Percentiles rank a stretch among this genome's conserved stretches.
Evolutionary conservation across 352 stramenopile genomes (phyloP).

Genomic region (Globisporangium iwayamae): DNA sequence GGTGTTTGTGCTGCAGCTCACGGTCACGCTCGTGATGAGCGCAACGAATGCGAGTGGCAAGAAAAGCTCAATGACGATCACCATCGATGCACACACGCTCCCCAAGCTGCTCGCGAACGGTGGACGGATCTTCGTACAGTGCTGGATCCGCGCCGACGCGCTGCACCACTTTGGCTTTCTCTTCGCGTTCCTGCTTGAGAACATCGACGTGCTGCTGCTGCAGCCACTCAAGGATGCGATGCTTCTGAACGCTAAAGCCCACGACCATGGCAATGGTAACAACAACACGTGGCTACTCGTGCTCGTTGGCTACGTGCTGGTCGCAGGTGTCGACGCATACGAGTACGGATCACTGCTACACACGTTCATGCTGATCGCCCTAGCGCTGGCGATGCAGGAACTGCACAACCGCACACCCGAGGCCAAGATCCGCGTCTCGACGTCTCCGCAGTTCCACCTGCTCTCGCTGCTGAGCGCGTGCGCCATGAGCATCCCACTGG

Average conservation of each 20-base stretch:
- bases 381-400: slow-evolving; percentile 35
- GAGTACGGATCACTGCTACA: slow-evolving; percentile 65
- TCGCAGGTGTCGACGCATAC: slow-evolving; percentile 55
- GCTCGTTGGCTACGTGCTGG: slow-evolving; percentile 45
- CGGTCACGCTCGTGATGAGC: slow-evolving; percentile 3
- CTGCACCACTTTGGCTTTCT: slow-evolving; percentile 66
- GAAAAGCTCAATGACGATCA: slow-evolving; percentile 2
- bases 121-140: slow-evolving; percentile 33
- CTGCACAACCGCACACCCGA: slow-evolving; percentile 22
- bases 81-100: slow-evolving; percentile 15
- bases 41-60: background rate
- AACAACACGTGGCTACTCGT: slow-evolving; percentile 31
- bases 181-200: slow-evolving; percentile 69
- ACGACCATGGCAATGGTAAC: background rate
- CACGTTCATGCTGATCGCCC: slow-evolving; percentile 43
- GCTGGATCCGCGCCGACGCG: slow-evolving; percentile 47
- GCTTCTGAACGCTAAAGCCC: background rate
- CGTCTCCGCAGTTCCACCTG: slow-evolving; percentile 33
- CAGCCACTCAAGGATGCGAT: slow-evolving; percentile 34
- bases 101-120: slow-evolving; percentile 31
- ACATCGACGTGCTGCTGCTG: slow-evolving; percentile 42
- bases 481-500: slow-evolving; percentile 28
- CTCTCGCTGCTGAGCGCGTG: slow-evolving; percentile 34
- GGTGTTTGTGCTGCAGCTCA: slow-evolving; percentile 22
- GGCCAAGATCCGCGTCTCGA: slow-evolving; percentile 21